Evolutionary conservation across 371 early-diverging fungal genomes (phyloP), one percentile per base, ranked within the genome.

Genomic region (Rhizopus stolonifer): DNA sequence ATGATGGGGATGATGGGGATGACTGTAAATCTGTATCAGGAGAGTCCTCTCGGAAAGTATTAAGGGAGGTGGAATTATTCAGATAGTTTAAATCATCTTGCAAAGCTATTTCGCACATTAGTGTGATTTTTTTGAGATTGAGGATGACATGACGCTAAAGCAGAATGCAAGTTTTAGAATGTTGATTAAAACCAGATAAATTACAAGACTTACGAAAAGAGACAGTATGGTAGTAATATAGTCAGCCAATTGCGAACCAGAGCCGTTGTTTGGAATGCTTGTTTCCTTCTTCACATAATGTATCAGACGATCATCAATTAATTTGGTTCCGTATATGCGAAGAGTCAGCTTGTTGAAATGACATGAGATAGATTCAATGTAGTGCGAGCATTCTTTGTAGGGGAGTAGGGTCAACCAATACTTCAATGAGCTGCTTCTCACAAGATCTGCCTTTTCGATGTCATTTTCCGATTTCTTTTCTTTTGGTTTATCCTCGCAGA

Each of bases 211-310:
- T 53, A 46, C 53, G 36, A 53, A 44, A 33, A 45, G 53, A 53
- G 22, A n/a, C n/a, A 53, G 46, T 34, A 53, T 45, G 6, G 38
- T 34, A 44, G 52, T 45, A 32, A 43, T 33, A 52, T 54, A 54
- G 22, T 46, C 46, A 46, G 46, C 54, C n/a, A 54, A 38, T 46
- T 46, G 46, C 17, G 46, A 54, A 38, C 46, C 38, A 46, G 39
- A 46, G 46, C 46, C 39, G 36, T 46, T 54, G 29, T 46, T 54
- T 54, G 46, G 54, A 38, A 38, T 54, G 36, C 34, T 33, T 17
- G 39, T 46, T 54, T 54, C 52, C 52, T 44, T 46, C 54, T 53
- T 53, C 34, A 46, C 46, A 53, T 36, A 53, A 53, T 53, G 53
- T 36, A 53, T 34, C 45, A 53, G 23, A 34, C 46, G 53, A 45